Percentiles rank a stretch among this genome's conserved stretches.
phyloP scores from a whole-genome alignment of 23 red algal genomes.

The Gracilaria gracilis region DNA sequence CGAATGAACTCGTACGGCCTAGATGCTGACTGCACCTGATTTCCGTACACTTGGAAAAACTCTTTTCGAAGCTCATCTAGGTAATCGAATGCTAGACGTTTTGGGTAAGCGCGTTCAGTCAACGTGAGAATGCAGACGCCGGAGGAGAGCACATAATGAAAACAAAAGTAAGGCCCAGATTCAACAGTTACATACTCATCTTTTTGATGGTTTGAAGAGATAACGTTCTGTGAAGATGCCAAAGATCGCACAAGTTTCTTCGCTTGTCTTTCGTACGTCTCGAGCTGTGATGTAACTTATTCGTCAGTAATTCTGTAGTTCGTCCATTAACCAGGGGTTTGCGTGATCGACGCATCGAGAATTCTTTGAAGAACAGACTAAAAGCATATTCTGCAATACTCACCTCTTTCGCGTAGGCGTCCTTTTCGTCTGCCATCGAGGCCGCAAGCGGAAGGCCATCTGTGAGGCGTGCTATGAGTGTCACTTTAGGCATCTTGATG shows the following conservation, averaged over 20 bases:
- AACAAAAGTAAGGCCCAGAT: conserved; percentile 81
- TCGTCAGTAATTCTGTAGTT: not conserved
- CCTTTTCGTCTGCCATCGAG: conserved; percentile 93
- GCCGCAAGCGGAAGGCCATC: conserved; percentile 93
- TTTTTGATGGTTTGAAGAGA: not conserved
- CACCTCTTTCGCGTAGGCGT: conserved; percentile 92
- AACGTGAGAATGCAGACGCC: conserved; percentile 90
- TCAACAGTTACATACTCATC: conserved; percentile 88
- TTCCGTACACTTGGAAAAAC: conserved; percentile 88
- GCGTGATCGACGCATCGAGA: not conserved
- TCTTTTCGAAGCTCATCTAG: conserved; percentile 97
- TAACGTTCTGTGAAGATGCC: conserved; percentile 31
- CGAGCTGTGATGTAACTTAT: conserved; percentile 36
- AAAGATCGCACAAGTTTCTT: conserved; percentile 87
- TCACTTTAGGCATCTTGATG: conserved; percentile 88
- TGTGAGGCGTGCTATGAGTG: conserved; percentile 84
- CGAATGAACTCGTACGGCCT: conserved; percentile 99
- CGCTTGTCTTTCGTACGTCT: conserved; percentile 85
- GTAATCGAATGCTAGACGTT: conserved; percentile 93
- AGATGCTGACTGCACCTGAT: conserved; percentile 75
- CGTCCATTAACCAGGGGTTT: too few relatives aligned
- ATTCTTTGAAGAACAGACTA: not conserved
- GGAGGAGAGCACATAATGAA: conserved; percentile 86
- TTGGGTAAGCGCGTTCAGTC: conserved; percentile 91
- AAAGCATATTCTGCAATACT: not conserved